These are phyloP conservation scores for Yamadazyma sp. DNA, from an alignment of 1,139 yeast genomes.

Conservation along the genomic window DNA sequence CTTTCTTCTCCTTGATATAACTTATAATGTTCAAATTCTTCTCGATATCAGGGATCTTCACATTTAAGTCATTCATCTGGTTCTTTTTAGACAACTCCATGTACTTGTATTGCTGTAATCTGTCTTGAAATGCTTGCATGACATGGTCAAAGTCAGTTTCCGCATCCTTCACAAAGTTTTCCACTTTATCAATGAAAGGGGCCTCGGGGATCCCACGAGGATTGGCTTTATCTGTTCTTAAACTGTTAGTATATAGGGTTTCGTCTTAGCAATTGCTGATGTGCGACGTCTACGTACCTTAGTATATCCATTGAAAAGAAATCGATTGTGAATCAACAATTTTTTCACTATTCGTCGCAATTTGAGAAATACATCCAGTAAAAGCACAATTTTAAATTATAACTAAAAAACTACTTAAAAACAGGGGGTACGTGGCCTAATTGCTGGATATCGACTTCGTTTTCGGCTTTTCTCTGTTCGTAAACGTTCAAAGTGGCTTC, in stretches of 20 bases:
- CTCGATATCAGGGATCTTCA: conserved; percentile 85
- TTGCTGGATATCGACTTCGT: conserved; percentile 18
- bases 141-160: conserved; percentile 69
- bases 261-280: not conserved
- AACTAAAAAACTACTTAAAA: not conserved
- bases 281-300: conserved; percentile 18
- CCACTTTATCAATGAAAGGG: conserved; percentile 87
- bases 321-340: conserved; percentile 1
- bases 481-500: conserved; percentile 54
- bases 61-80: conserved; percentile 64
- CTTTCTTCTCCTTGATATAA: conserved; percentile 52
- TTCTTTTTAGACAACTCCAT: conserved; percentile 82
- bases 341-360: conserved; percentile 1
- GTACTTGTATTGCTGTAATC: conserved; percentile 77
- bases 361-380: not conserved
- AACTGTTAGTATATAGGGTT: conserved; percentile 27
- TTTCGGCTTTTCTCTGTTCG: conserved; percentile 49
- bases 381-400: not conserved
- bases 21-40: conserved; percentile 76
- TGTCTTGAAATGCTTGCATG: conserved; percentile 73
- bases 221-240: conserved; percentile 57
- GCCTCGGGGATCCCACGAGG: conserved; percentile 98
- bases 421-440: conserved; percentile 8
- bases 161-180: conserved; percentile 62
- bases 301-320: conserved; percentile 20